Base-by-base conservation (phyloP, 345 rosid genomes). In the Bruguiera parviflora region DNA sequence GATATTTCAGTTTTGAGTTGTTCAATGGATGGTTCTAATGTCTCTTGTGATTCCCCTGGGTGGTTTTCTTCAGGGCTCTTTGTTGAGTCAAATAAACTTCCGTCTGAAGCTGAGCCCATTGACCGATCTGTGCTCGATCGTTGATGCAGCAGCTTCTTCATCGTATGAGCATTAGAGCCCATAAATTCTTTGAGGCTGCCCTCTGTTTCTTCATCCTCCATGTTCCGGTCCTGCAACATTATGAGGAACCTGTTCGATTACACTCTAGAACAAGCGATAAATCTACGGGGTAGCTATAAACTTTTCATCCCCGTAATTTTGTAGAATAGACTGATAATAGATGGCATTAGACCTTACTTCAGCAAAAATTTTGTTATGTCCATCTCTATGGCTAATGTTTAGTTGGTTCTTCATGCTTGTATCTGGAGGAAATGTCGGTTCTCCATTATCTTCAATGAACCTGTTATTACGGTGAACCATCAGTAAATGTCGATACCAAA, bases 71-170 rank as follows among this genome's bases (percentile, higher is more conserved):
- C 73, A 0, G 65, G 76, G 73, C 80, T 77, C 63, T 77, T 77
- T 56, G 71, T 43, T 46, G 73, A 72, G 57, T 64, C 80, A 16
- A 64, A 55, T 32, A 77, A 68, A 64, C 80, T 72, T 53, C 70
- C 70, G 53, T 77, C 73, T 86, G 98, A 94, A 75, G 81, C 85
- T 62, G 97, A 95, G 69, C 89, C 89, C 43, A 84, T 71, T 61
- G 97, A 91, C 98, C 92, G 89, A 47, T 91, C 97, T n/a, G 97
- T 91, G 77, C 82, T 88, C 64, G 96, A 85, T 74, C 96, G 85
- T 56, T 60, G 71, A 62, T 89, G 97, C 46, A 75, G 69, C 11
- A 76, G 78, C 62, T 65, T 80, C 64, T 74, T 74, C 18, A 69
- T 65, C 25, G 65, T 63, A 33, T 29, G 9, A 13, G 60, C 66